Evolutionary conservation across 257 asterid species (phyloP).

Genomic region (Leonotis leonurus): DNA sequence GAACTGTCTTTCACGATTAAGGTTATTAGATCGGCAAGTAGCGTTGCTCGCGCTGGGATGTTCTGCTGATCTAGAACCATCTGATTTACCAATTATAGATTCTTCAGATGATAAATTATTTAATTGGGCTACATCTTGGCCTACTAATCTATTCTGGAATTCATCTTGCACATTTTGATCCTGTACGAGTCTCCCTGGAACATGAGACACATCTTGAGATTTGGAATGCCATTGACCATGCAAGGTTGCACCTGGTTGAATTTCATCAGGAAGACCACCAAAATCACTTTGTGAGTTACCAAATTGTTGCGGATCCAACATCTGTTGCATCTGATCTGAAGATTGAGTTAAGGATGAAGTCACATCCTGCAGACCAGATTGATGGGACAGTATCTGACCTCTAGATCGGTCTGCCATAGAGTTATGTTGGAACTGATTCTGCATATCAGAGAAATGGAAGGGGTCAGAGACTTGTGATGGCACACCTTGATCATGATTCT

Average conservation of each 20-base stretch:
- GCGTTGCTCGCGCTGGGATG: no score
- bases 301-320: constrained; percentile 43
- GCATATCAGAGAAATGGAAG: constrained; percentile 54
- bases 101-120: constrained; percentile 69
- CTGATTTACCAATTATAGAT: constrained; percentile 48
- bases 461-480: constrained; percentile 53
- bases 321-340: constrained; percentile 58
- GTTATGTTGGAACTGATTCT: constrained; percentile 52
- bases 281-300: constrained; percentile 49
- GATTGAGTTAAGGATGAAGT: constrained; percentile 42
- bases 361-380: constrained; percentile 41
- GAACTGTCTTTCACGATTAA: constrained; percentile 58
- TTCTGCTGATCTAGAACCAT: constrained; percentile 41
- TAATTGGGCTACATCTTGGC: constrained; percentile 58
- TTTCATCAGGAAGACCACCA: no score
- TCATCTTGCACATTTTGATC: constrained; percentile 52
- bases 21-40: constrained; percentile 33
- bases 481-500: constrained; percentile 36
- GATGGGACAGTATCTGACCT: constrained; percentile 45
- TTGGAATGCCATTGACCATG: constrained; percentile 56
- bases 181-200: constrained; percentile 34
- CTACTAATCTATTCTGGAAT: constrained; percentile 56
- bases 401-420: constrained; percentile 46
- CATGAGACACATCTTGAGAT: constrained; percentile 52
- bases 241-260: constrained; percentile 38